A percentile compares a stretch with the other conserved stretches of the same genome.
These are phyloP conservation scores for Ambrosia hybrid DNA, from an alignment of 140 eudicot species.

Conservation along the genomic window DNA sequence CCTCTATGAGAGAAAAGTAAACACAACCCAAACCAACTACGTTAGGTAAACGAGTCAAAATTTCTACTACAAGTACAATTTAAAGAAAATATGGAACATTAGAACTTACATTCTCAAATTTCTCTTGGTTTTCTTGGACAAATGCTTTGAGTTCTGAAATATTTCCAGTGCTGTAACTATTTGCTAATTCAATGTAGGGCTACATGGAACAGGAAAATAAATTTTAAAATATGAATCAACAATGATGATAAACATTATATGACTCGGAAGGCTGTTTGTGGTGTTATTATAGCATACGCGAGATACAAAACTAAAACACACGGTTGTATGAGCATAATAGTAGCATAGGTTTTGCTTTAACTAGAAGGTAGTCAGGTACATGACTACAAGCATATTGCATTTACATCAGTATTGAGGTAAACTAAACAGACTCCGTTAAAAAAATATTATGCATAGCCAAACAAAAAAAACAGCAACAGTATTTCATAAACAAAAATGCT, in stretches of 20 bases:
- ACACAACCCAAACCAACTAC: constrained; percentile 3
- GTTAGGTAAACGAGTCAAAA: background rate
- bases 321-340: constrained; percentile 9
- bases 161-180: constrained; percentile 67
- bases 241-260: constrained; percentile 1
- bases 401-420: constrained; percentile 4
- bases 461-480: constrained; percentile 1
- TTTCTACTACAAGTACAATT: constrained; percentile 2
- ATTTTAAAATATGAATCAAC: background rate
- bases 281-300: constrained; percentile 16
- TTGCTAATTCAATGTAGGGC: constrained; percentile 84
- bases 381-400: background rate
- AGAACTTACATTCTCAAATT: constrained; percentile 73
- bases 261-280: constrained; percentile 9
- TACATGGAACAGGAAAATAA: constrained; percentile 38
- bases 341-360: constrained; percentile 1
- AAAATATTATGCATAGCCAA: background rate
- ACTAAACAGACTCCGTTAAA: constrained; percentile 5
- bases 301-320: background rate
- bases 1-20: background rate
- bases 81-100: constrained; percentile 1
- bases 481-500: background rate
- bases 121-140: constrained; percentile 64
- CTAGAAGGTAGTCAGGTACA: constrained; percentile 1
- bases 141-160: constrained; percentile 63